phyloP scores from a whole-genome alignment of 352 stramenopile genomes.

The Globisporangium middletonii region DNA sequence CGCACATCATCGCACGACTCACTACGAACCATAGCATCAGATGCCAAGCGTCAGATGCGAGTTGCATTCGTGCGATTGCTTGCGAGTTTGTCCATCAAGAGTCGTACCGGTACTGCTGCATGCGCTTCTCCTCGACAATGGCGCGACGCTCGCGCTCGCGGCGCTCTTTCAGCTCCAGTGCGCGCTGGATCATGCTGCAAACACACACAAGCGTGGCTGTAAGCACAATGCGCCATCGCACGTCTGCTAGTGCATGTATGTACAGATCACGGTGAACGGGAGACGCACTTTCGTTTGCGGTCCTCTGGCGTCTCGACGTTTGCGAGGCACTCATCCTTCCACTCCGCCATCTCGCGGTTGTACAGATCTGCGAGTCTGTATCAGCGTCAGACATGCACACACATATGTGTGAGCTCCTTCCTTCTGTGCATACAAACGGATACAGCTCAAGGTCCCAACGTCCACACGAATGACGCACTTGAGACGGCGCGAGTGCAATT shows the following conservation, averaged over 20 bases:
- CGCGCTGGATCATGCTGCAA: conserved; percentile 65
- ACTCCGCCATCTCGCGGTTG: conserved; percentile 71
- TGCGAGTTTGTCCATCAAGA: too few relatives aligned
- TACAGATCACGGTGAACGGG: too few relatives aligned
- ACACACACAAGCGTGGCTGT: not conserved
- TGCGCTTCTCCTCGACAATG: conserved; percentile 66
- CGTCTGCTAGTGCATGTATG: too few relatives aligned
- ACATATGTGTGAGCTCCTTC: not conserved
- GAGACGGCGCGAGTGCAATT: conserved; percentile 55
- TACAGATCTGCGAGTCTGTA: conserved; percentile 63
- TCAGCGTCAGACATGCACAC: not conserved
- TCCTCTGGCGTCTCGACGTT: conserved; percentile 78
- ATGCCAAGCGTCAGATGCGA: too few relatives aligned
- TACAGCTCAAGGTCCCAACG: too few relatives aligned
- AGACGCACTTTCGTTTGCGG: conserved; percentile 61
- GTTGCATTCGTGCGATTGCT: not conserved
- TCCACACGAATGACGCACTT: conserved; percentile 13
- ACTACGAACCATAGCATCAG: conserved; percentile 14
- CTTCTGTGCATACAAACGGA: not conserved
- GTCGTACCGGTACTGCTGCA: conserved; percentile 66
- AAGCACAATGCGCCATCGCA: not conserved
- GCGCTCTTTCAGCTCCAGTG: conserved; percentile 60
- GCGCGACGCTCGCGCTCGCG: conserved; percentile 51
- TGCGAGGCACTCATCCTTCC: conserved; percentile 51
- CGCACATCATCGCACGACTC: conserved; percentile 64